A percentile compares a stretch with the other conserved stretches of the same genome.
Conservation (phyloP, 179 eudicot species). For the Sideroxylon spinosum region DNA sequence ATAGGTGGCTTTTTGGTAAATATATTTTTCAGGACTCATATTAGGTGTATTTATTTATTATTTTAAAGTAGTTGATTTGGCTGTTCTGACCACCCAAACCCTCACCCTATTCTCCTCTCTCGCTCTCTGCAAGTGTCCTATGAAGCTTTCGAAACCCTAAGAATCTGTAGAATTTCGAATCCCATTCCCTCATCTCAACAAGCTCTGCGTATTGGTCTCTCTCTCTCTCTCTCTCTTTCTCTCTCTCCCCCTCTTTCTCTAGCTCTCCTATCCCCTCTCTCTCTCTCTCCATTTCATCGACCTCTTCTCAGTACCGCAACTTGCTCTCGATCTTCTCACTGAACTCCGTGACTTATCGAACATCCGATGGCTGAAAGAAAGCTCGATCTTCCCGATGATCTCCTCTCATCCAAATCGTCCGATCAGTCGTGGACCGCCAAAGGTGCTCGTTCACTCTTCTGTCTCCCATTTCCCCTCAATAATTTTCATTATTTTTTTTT, state of each 20-base stretch:
- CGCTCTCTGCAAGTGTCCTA: conserved; percentile 9
- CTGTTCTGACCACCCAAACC: conserved; percentile 17
- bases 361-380: conserved; percentile 50
- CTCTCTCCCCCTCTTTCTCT: not conserved
- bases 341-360: not conserved
- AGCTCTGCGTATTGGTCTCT: not conserved
- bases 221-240: not conserved
- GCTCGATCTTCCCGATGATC: conserved; percentile 67
- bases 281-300: not conserved
- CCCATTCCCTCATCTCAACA: conserved; percentile 7
- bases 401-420: conserved; percentile 44
- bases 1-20: not conserved
- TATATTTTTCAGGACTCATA: not conserved
- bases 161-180: conserved; percentile 5
- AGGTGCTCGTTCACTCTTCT: conserved; percentile 30
- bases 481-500: not conserved
- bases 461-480: not conserved
- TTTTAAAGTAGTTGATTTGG: conserved; percentile 2
- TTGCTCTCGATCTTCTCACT: conserved; percentile 11
- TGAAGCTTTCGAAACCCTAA: conserved; percentile 10
- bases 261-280: conserved; percentile 12
- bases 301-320: not conserved
- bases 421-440: conserved; percentile 40
- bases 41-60: not conserved
- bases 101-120: conserved; percentile 5